Base-by-base conservation (phyloP, 176 grass and related monocot species). In the Carex parvula region DNA sequence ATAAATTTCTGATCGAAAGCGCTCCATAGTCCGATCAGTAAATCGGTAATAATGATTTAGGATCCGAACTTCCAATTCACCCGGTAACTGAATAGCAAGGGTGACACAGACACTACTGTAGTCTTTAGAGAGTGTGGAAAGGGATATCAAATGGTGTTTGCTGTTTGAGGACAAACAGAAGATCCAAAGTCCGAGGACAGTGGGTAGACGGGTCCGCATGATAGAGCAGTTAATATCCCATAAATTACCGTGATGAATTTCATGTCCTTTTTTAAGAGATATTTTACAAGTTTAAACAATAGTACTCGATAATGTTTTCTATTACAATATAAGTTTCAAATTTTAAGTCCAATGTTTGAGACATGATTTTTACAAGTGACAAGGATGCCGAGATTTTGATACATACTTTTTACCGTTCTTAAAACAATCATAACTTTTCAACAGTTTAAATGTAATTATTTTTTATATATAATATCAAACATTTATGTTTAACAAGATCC, bases 231-330 rank as follows among this genome's bases (percentile, higher is more conserved):
- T 83, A 68, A 83, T 83, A 68, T 29, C 63, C 80, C 80, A 83
- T 83, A 83, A 83, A 83, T 83, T 68, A 83, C 80, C 46, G 68
- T 66, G 21, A 66, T 82, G 20, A 66, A 29, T 83, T 64, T 67
- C 13, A 62, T 83, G 79, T 82, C 11, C 79, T 52, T 82, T 82
- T 82, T 81, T 50, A 30, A 81, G n/a, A 4, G 80, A 82, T 42
- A 46, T 81, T 59, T 81, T 64, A 81, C 33, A 18, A 8, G 11
- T 81, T 35, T 4, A 35, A 35, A 35, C 33, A 35, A 35, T 35
- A 35, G 33, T 35, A 35, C 33, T 35, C 33, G 33, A 35, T 35
- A 35, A 35, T 35, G 3, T 35, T 35, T 35, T 35, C 33, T 35
- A 35, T 4, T 35, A 3, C 33, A 35, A 35, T 35, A 35, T 35